A percentile compares a stretch with the other conserved stretches of the same genome.
phyloP scores from a whole-genome alignment of 2,329 filamentous ascomycete species.

The Penicillium sp. region DNA sequence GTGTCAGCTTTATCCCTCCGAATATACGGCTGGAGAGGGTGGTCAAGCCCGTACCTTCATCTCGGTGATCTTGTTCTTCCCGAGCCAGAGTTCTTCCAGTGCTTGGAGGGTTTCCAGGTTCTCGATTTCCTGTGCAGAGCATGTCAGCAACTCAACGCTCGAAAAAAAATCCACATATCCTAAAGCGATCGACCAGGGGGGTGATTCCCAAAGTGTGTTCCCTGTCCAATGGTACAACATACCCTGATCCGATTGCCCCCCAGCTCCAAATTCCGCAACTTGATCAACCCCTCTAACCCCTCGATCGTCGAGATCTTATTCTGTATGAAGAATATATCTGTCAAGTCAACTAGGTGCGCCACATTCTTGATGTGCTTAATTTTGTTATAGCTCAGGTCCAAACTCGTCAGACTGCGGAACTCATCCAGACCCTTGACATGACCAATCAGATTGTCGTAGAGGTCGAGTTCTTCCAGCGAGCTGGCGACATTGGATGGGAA shows the following conservation, averaged over 20 bases:
- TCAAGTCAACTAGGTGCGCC: conserved; percentile 70
- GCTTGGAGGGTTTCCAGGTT: conserved; percentile 74
- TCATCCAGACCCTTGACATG: conserved; percentile 81
- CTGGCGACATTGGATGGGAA: conserved; percentile 64
- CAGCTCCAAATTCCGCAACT: conserved; percentile 80
- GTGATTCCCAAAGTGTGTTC: too few relatives aligned
- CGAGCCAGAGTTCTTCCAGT: conserved; percentile 88
- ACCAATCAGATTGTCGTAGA: conserved; percentile 93
- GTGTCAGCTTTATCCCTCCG: not conserved
- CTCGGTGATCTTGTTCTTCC: conserved; percentile 92
- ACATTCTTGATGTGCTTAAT: conserved; percentile 97
- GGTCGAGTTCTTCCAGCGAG: conserved; percentile 77
- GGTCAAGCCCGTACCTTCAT: conserved; percentile 56
- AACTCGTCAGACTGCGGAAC: conserved; percentile 68
- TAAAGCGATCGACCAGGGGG: too few relatives aligned
- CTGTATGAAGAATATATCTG: conserved; percentile 86
- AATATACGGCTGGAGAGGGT: not conserved
- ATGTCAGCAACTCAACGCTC: not conserved
- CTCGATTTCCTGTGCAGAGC: conserved; percentile 65
- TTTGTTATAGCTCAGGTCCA: conserved; percentile 98
- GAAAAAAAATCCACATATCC: too few relatives aligned
- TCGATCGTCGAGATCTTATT: conserved; percentile 92
- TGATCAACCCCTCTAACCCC: conserved; percentile 69
- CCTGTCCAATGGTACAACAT: conserved; percentile 14
- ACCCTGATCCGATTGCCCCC: conserved; percentile 84